Conservation (phyloP, 345 rosid species). For the Camelina laxa region DNA sequence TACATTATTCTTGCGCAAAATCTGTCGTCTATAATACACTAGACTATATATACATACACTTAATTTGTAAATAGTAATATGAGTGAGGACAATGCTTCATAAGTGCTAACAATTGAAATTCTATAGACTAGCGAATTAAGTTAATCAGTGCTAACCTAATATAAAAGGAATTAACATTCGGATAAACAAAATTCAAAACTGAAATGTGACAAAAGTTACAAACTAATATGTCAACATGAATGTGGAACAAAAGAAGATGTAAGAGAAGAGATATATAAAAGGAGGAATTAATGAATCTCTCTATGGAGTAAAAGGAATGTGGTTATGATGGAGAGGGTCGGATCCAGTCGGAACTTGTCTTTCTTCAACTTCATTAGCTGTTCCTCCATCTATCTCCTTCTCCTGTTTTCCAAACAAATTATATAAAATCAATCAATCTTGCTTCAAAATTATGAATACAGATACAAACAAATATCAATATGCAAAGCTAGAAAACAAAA, state of each 20-base stretch:
- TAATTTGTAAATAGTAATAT: neutral
- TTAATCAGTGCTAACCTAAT: neutral
- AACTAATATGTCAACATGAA: constrained; percentile 8
- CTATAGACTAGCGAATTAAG: neutral
- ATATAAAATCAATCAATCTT: neutral
- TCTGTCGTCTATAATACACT: neutral
- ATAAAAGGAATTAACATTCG: neutral
- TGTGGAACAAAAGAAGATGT: constrained; percentile 10
- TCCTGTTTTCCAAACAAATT: constrained; percentile 16
- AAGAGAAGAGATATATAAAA: neutral
- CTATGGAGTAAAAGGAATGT: constrained; percentile 35
- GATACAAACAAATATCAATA: neutral
- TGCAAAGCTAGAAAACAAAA: constrained; percentile 5
- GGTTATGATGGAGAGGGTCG: constrained; percentile 48
- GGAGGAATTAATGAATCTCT: neutral
- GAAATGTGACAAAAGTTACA: constrained; percentile 12
- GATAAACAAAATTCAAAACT: constrained; percentile 15
- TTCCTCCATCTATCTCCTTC: constrained; percentile 29
- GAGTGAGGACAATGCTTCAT: constrained; percentile 18
- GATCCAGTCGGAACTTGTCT: constrained; percentile 50
- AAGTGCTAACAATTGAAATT: neutral
- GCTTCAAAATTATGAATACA: neutral
- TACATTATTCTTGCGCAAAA: neutral
- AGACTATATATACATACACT: neutral
- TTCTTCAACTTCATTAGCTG: constrained; percentile 39